A percentile compares a stretch with the other conserved stretches of the same genome.
These are phyloP conservation scores for Penicillium robsamsonii DNA, from an alignment of 495 filamentous ascomycete species.

Conservation along the genomic window DNA sequence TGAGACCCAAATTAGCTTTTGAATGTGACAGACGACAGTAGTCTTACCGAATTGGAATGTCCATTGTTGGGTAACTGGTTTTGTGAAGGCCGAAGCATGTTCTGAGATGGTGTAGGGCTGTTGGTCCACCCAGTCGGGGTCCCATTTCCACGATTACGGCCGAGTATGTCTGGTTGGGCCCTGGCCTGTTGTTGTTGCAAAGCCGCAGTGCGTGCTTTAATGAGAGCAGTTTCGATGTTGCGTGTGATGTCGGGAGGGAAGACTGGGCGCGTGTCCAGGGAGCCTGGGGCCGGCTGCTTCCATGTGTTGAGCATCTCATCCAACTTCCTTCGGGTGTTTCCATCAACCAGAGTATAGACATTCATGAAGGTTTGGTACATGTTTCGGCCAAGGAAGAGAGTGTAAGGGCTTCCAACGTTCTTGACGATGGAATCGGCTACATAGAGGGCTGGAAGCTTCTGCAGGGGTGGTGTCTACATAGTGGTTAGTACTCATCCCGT, in stretches of 20 bases:
- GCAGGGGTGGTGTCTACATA: constrained; percentile 72
- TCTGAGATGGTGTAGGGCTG: constrained; percentile 67
- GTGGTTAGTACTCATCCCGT: constrained; percentile 36
- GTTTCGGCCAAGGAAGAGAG: constrained; percentile 85
- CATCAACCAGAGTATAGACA: constrained; percentile 85
- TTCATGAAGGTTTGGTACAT: constrained; percentile 95
- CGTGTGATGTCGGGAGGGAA: constrained; percentile 81
- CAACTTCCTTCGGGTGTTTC: constrained; percentile 76
- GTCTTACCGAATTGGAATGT: constrained; percentile 35
- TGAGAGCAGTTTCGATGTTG: constrained; percentile 88
- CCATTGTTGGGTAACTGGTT: constrained; percentile 37
- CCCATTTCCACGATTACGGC: constrained; percentile 52
- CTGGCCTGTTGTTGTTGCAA: constrained; percentile 68
- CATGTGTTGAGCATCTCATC: constrained; percentile 98
- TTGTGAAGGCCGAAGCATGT: constrained; percentile 38
- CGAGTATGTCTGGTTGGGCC: constrained; percentile 61
- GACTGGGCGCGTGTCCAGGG: constrained; percentile 80
- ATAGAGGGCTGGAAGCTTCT: constrained; percentile 93
- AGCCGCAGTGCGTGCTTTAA: constrained; percentile 77
- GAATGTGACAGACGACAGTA: not conserved
- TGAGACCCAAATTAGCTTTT: constrained; percentile 1
- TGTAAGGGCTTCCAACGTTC: constrained; percentile 97
- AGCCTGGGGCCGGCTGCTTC: constrained; percentile 94
- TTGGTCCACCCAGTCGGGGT: constrained; percentile 57
- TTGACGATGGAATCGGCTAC: constrained; percentile 98